Evolutionary conservation across 2,329 filamentous ascomycete species (phyloP), one percentile per base, ranked within the genome.

Genomic region (Penicillium thymicola): DNA sequence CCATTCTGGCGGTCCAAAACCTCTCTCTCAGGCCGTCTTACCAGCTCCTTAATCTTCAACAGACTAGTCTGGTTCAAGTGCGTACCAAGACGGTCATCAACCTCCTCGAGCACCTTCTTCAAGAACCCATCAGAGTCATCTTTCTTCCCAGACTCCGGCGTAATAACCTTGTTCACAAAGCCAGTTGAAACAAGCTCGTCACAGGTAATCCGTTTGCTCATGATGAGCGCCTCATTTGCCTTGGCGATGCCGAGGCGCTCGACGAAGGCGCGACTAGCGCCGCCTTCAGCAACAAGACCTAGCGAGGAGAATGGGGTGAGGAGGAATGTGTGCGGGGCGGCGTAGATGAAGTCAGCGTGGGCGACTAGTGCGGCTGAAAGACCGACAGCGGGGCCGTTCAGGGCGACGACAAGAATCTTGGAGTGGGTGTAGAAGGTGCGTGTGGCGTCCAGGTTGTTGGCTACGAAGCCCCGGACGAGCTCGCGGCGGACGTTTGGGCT

Each of bases 291-390:
- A 0, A 97, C 92, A 1, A 99, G 84, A 1, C 94, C 93, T 1
- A 97, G 82, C 1, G 89, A 93, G 5, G 87, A 88, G 76, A 97
- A 97, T 4, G 94, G 94, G 1, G 92, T 96, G 27, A 97, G 85
- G 27, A 97, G 80, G 76, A 91, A 99, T 30, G 92, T 79, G 65
- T 89, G 82, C 0, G 92, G 92, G 0, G 88, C 82, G 70, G 84
- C 87, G 80, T 97, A 97, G 72, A 97, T 84, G 79, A 97, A 97
- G 79, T 97, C 94, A 25, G 89, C 89, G 73, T 90, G 89, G 28
- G 87, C 87, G 56, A 91, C 79, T 0, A 97, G 77, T 0, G 93
- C 92, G 0, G 93, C 94, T 2, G 89, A 89, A 32, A 97, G 86
- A 6, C 94, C 94, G 51, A 99, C 82, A 11, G 87, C 92, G 6